Evolutionary conservation across 2,329 filamentous ascomycete genomes (phyloP).

Genomic region (Aspergillus terreus): DNA sequence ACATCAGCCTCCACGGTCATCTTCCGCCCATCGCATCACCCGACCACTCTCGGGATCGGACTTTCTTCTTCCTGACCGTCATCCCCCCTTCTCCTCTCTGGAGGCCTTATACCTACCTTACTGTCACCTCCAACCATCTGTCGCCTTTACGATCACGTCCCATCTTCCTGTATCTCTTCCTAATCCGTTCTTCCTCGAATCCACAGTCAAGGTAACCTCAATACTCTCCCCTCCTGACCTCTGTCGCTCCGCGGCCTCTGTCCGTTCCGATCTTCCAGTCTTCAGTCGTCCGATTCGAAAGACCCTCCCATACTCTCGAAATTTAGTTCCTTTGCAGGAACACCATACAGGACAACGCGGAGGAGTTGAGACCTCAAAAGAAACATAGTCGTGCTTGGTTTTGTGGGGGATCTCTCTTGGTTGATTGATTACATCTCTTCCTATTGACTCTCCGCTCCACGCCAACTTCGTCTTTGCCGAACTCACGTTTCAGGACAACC

Average conservation of each 20-base stretch:
- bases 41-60: neutral
- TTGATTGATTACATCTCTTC: neutral
- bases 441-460: neutral
- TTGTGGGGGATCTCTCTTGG: neutral
- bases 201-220: no score
- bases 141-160: neutral
- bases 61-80: neutral
- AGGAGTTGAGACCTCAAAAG: neutral
- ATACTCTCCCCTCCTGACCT: no score
- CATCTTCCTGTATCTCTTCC: no score
- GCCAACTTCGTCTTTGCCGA: constrained; percentile 9
- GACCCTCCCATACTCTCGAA: no score
- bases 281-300: no score
- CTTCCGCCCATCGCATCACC: neutral
- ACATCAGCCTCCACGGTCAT: no score
- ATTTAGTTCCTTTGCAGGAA: no score
- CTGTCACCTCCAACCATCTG: neutral
- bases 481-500: constrained; percentile 19
- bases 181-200: no score
- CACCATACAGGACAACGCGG: neutral
- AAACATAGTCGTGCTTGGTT: no score
- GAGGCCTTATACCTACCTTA: no score
- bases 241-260: no score
- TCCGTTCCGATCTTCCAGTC: no score
- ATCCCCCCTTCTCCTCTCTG: neutral